phyloP scores from a whole-genome alignment of 116 monocot species.

The Trichopus zeylanicus region DNA sequence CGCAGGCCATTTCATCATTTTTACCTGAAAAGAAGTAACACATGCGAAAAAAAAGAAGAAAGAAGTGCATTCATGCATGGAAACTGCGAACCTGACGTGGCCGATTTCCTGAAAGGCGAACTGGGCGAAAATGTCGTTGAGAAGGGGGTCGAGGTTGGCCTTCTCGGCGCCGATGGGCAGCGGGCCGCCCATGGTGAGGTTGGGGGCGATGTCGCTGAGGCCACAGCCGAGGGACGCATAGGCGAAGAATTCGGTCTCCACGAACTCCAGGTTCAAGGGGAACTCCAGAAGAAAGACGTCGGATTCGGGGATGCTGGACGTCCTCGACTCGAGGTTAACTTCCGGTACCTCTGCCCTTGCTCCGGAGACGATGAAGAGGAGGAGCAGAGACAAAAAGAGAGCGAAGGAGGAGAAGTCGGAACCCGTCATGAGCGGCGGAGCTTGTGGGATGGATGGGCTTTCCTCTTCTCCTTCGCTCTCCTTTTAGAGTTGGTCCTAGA shows the following conservation, averaged over 20 bases:
- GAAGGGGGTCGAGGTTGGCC: conserved; percentile 27
- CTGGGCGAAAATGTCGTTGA: conserved; percentile 25
- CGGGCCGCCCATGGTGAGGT: conserved; percentile 42
- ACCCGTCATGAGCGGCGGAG: conserved; percentile 4
- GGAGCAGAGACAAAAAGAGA: conserved; percentile 12
- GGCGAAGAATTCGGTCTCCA: conserved; percentile 54
- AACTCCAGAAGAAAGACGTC: conserved; percentile 44
- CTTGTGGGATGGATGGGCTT: no score
- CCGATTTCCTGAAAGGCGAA: conserved; percentile 56
- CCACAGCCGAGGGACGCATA: conserved; percentile 38
- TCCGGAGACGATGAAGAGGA: conserved; percentile 9
- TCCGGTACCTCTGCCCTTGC: background rate
- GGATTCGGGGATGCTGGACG: background rate
- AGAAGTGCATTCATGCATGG: background rate
- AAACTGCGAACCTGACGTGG: conserved; percentile 28
- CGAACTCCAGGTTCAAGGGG: conserved; percentile 48
- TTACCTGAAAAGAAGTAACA: background rate
- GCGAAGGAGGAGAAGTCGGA: background rate
- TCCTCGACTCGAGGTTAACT: no score
- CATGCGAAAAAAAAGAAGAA: background rate
- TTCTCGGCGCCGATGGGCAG: conserved; percentile 35
- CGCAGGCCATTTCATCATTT: no score
- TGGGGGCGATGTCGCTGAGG: conserved; percentile 29
- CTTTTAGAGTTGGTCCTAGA: no score
- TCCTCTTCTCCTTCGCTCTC: no score